phyloP scores from a whole-genome alignment of 176 grass and related monocot genomes.

The Guadua angustifolia region DNA sequence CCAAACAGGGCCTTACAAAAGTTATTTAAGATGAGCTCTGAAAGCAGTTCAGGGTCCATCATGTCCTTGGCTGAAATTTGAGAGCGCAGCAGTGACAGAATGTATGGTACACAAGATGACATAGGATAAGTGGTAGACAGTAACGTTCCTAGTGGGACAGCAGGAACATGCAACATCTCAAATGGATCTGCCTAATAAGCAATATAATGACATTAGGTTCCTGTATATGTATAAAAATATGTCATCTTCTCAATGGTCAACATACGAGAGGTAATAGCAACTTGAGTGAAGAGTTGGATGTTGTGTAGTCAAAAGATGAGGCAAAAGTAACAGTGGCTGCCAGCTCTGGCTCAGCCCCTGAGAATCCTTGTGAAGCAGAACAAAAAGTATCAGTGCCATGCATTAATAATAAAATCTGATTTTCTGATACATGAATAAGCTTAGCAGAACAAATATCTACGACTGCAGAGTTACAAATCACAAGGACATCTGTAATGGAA shows the following conservation, averaged over 20 bases:
- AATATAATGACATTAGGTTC: constrained; percentile 44
- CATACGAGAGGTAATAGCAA: constrained; percentile 88
- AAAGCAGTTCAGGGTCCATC: constrained; percentile 93
- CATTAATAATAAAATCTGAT: background rate
- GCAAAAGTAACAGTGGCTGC: constrained; percentile 84
- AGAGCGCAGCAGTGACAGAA: constrained; percentile 75
- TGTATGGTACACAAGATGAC: constrained; percentile 72
- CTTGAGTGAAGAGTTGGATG: constrained; percentile 94
- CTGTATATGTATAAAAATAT: constrained; percentile 28
- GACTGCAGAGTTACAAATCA: constrained; percentile 26
- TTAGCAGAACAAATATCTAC: constrained; percentile 38
- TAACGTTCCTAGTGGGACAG: constrained; percentile 75
- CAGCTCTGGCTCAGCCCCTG: constrained; percentile 62
- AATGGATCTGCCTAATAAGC: constrained; percentile 83
- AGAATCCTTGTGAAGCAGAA: constrained; percentile 56
- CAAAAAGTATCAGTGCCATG: constrained; percentile 41
- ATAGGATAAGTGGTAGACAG: constrained; percentile 80
- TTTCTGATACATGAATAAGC: background rate
- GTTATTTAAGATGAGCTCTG: constrained; percentile 86
- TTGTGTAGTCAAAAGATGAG: constrained; percentile 94
- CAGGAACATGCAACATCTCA: constrained; percentile 77
- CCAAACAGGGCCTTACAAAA: no score
- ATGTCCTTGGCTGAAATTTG: constrained; percentile 93
- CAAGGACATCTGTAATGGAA: constrained; percentile 19
- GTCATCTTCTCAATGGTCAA: constrained; percentile 19